Conservation (phyloP, 1,139 yeast species). For the Zhuliangozyma parablackwelliae region DNA sequence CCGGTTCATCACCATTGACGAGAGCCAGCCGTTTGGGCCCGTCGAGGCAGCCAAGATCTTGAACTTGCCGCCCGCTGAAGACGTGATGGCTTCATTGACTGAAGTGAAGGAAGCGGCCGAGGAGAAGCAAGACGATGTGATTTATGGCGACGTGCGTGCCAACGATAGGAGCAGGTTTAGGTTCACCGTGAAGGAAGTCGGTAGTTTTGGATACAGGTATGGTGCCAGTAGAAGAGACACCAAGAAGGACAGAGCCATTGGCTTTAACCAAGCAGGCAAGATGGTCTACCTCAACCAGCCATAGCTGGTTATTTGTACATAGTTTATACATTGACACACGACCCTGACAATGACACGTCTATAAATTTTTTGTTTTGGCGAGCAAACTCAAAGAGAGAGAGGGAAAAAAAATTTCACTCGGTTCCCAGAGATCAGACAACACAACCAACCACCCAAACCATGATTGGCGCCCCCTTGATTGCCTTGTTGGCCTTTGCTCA, state of each 20-base stretch:
- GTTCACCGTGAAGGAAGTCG: slow-evolving; percentile 74
- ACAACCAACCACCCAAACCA: slow-evolving; percentile 2
- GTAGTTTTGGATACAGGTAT: slow-evolving; percentile 84
- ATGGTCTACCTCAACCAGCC: slow-evolving; percentile 32
- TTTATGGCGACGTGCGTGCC: slow-evolving; percentile 47
- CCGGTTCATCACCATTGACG: slow-evolving; percentile 84
- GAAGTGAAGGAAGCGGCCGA: slow-evolving; percentile 32
- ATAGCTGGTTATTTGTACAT: too few relatives aligned
- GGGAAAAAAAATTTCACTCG: not conserved
- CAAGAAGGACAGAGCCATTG: slow-evolving; percentile 78
- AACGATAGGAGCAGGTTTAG: slow-evolving; percentile 65
- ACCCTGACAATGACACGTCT: too few relatives aligned
- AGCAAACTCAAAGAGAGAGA: too few relatives aligned
- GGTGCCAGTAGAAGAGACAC: slow-evolving; percentile 89
- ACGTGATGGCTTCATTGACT: slow-evolving; percentile 63
- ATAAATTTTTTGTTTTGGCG: too few relatives aligned
- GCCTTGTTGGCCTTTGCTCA: slow-evolving; percentile 22
- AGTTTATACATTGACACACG: too few relatives aligned
- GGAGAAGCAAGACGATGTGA: slow-evolving; percentile 24
- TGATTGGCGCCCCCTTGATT: slow-evolving; percentile 14
- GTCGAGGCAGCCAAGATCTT: slow-evolving; percentile 89
- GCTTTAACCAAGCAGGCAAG: slow-evolving; percentile 69
- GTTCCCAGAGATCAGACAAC: not conserved
- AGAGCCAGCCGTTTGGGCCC: slow-evolving; percentile 96
- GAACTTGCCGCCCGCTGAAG: slow-evolving; percentile 80